Conservation (phyloP, 2,329 filamentous ascomycete species). For the Pseudocercospora vitis region DNA sequence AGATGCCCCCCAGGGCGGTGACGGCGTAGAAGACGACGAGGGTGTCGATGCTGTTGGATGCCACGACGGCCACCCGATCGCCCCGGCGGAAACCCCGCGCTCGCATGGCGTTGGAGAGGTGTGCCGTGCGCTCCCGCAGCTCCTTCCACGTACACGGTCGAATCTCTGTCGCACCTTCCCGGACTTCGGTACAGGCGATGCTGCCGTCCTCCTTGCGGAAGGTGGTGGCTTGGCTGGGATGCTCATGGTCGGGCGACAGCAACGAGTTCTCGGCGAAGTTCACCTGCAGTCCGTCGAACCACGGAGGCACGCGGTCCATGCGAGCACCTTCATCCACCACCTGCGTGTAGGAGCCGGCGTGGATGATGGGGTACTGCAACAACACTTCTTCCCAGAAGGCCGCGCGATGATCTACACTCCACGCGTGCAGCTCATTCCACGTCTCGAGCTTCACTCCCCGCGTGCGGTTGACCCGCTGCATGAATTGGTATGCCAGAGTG, state of each 20-base stretch:
- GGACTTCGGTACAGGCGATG: slow-evolving; percentile 70
- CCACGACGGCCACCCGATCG: slow-evolving; percentile 73
- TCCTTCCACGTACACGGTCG: slow-evolving; percentile 65
- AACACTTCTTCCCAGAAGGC: slow-evolving; percentile 69
- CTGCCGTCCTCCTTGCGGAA: slow-evolving; percentile 68
- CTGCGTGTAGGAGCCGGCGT: slow-evolving; percentile 54
- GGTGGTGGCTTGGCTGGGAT: slow-evolving; percentile 52
- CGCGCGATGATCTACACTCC: slow-evolving; percentile 61
- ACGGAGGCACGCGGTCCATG: slow-evolving; percentile 70
- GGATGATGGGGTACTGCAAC: slow-evolving; percentile 59
- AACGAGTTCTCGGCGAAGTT: slow-evolving; percentile 83
- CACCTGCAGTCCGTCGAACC: slow-evolving; percentile 72
- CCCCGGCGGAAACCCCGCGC: slow-evolving; percentile 66
- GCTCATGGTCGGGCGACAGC: slow-evolving; percentile 52
- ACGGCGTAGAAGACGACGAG: slow-evolving; percentile 69
- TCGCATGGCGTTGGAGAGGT: slow-evolving; percentile 65
- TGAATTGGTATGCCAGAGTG: slow-evolving; percentile 67
- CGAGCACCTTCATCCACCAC: slow-evolving; percentile 68
- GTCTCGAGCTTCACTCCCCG: slow-evolving; percentile 60
- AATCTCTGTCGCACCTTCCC: slow-evolving; percentile 61
- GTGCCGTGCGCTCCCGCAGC: slow-evolving; percentile 59
- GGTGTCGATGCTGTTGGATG: slow-evolving; percentile 73
- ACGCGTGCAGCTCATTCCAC: slow-evolving; percentile 69
- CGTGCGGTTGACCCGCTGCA: slow-evolving; percentile 63
- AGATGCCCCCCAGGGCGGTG: slow-evolving; percentile 70